phyloP scores from a whole-genome alignment of 306 rosid species.

The Prunus persica region DNA sequence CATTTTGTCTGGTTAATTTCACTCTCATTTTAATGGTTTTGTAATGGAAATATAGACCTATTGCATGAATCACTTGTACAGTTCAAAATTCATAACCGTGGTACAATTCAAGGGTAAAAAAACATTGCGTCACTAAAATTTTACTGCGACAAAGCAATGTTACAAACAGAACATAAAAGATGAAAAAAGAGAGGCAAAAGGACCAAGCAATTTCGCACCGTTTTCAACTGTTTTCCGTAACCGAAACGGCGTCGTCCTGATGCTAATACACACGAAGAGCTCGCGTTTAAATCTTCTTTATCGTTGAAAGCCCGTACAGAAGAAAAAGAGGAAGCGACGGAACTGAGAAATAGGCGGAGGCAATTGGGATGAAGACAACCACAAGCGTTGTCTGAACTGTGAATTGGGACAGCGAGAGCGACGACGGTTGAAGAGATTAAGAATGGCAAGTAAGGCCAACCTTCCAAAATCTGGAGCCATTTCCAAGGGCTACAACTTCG shows the following conservation, averaged over 20 bases:
- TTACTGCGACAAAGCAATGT: too few relatives aligned
- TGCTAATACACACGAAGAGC: background rate
- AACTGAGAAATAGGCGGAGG: too few relatives aligned
- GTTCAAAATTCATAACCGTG: too few relatives aligned
- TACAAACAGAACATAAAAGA: background rate
- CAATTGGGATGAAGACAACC: too few relatives aligned
- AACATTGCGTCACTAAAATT: too few relatives aligned
- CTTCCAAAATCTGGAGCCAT: constrained; percentile 75
- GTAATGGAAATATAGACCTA: too few relatives aligned
- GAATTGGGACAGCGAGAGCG: background rate
- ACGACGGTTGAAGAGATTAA: background rate
- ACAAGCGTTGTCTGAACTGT: background rate
- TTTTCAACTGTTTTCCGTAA: background rate
- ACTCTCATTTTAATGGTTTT: background rate
- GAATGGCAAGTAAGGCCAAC: constrained; percentile 37
- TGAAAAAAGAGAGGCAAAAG: background rate
- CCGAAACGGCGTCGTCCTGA: background rate
- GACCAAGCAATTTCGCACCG: background rate
- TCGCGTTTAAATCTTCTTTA: background rate
- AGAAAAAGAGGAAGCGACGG: too few relatives aligned
- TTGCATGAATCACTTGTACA: too few relatives aligned
- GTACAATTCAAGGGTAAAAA: too few relatives aligned
- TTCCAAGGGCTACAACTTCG: constrained; percentile 89
- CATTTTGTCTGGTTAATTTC: background rate
- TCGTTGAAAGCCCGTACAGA: background rate